Base-by-base conservation (phyloP, 23 red algal species). In the Agarophyton chilense region DNA sequence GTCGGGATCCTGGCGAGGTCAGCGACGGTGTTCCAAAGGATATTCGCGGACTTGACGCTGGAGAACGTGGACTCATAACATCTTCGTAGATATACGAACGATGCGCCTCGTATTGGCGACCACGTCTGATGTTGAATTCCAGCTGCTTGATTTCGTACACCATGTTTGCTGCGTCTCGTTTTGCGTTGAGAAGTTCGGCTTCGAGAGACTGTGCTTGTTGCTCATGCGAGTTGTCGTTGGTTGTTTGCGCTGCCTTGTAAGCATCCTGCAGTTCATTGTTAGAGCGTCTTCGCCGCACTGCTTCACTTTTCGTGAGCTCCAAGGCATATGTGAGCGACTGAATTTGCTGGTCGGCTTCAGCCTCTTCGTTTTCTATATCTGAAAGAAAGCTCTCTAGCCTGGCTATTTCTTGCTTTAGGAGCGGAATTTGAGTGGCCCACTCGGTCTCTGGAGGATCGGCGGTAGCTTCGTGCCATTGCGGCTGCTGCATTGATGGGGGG, bases 151-250 rank as follows among this genome's bases (percentile, higher is more conserved):
- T 71, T 50, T 89, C 85, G 39, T 52, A 89, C 32, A 71, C 71
- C 39, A 78, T 19, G 41, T 67, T 89, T 12, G 85, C 85, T 17
- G 85, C 51, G 61, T 77, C 85, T 57, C 85, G 41, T 49, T 89
- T 89, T 13, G 85, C 85, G 52, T 89, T 89, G n/a, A 89, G 71
- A 21, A 89, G 49, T 5, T 89, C 85, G 10, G 51, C 55, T 40
- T 89, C 85, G 38, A 89, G 60, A 8, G 46, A 40, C 55, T 89
- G 85, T 14, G 78, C 53, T 51, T 77, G 46, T 36, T 47, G 21
- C 18, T 58, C 66, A 54, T 25, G 18, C 13, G 35, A 14, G 45
- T 78, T 34, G 10, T 79, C 43, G 36, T 51, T 22, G 9, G 22
- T 26, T 43, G 22, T 1, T 39, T 53, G 46, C 17, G 13, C n/a